phyloP scores from a whole-genome alignment of 1,139 yeast genomes.

The Yamadazyma dushanensis region DNA sequence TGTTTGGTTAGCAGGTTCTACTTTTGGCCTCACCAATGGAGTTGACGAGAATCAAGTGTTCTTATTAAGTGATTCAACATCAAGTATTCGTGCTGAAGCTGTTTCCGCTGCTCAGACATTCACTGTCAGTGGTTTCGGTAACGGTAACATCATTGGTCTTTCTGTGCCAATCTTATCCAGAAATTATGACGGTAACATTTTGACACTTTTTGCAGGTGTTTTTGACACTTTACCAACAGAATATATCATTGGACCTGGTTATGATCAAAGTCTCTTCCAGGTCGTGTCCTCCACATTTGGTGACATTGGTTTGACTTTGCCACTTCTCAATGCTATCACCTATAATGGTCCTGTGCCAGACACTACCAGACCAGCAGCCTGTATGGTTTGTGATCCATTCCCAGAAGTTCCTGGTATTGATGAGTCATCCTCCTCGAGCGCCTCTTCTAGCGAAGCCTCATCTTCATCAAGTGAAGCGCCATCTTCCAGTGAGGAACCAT shows the following conservation, averaged over 20 bases:
- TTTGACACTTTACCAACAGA: constrained; percentile 9
- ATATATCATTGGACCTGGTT: constrained; percentile 24
- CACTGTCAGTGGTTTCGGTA: constrained; percentile 33
- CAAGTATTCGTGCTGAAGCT: constrained; percentile 22
- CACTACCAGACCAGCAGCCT: constrained; percentile 12
- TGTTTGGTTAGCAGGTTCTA: constrained; percentile 21
- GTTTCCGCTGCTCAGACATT: constrained; percentile 21
- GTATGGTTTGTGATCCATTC: constrained; percentile 13
- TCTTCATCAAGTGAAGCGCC: constrained; percentile 9
- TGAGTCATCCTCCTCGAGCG: constrained; percentile 8
- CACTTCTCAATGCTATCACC: constrained; percentile 16
- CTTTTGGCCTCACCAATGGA: constrained; percentile 16
- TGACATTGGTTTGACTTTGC: constrained; percentile 8
- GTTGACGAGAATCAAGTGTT: constrained; percentile 20
- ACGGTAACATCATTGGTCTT: constrained; percentile 28
- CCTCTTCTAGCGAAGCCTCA: constrained; percentile 6
- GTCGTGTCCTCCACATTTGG: constrained; percentile 10
- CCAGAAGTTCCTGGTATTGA: constrained; percentile 12
- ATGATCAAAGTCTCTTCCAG: constrained; percentile 15
- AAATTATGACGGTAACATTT: constrained; percentile 14
- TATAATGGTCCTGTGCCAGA: constrained; percentile 20
- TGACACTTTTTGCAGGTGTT: constrained; percentile 7
- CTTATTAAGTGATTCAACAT: constrained; percentile 20
- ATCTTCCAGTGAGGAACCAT: constrained; percentile 1
- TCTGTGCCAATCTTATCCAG: constrained; percentile 16